These are phyloP conservation scores for Gossypium gossypioides DNA, from an alignment of 441 rosid species.

Conservation along the genomic window DNA sequence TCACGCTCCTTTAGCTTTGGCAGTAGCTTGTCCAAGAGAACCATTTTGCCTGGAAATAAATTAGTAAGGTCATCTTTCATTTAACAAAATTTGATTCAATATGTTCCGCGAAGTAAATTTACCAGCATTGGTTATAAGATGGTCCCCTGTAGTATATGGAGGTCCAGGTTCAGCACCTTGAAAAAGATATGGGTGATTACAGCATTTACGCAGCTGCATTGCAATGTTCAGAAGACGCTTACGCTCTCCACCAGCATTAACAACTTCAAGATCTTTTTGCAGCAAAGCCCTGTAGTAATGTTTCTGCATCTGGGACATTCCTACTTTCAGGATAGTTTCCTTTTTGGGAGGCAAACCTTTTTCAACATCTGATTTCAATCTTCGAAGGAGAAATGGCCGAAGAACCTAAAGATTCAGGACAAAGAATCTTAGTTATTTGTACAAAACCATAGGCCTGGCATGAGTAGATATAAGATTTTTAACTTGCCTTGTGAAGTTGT, in stretches of 20 bases:
- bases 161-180: conserved; percentile 99
- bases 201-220: conserved; percentile 97
- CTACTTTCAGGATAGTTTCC: conserved; percentile 95
- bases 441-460: neutral
- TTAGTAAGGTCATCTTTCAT: conserved; percentile 12
- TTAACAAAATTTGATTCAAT: conserved; percentile 5
- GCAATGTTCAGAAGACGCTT: conserved; percentile 93
- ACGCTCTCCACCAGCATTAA: conserved; percentile 99
- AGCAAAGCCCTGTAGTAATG: conserved; percentile 79
- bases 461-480: neutral
- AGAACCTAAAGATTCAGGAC: conserved; percentile 50
- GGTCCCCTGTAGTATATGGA: conserved; percentile 93
- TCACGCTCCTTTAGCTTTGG: conserved; percentile 96
- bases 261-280: conserved; percentile 97
- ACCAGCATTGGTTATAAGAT: conserved; percentile 91
- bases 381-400: conserved; percentile 94
- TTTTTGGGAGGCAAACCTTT: conserved; percentile 98
- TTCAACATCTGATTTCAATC: conserved; percentile 95
- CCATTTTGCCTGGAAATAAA: conserved; percentile 75
- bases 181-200: conserved; percentile 98
- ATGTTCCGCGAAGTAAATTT: conserved; percentile 13
- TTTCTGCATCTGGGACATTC: conserved; percentile 99
- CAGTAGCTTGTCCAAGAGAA: conserved; percentile 91
- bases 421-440: conserved; percentile 10
- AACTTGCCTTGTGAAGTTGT: conserved; percentile 84